Conservation (phyloP, 352 stramenopile genomes). For the Globisporangium splendens region DNA sequence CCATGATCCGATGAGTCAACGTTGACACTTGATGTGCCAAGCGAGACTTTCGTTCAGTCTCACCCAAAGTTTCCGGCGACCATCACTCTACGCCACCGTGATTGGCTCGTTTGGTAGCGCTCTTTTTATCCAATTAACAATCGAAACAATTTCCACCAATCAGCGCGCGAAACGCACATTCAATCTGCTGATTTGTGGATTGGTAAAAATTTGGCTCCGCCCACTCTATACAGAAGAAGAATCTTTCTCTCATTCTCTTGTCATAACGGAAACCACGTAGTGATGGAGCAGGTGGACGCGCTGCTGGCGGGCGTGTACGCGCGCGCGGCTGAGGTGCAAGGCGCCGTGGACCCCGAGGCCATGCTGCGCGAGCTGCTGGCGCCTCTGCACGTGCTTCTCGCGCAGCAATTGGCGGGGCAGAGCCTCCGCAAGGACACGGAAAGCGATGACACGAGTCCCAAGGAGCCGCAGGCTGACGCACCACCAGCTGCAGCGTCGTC, state of each 20-base stretch:
- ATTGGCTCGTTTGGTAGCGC: too few relatives aligned
- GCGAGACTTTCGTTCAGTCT: too few relatives aligned
- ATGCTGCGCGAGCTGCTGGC: slow-evolving; percentile 43
- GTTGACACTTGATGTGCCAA: too few relatives aligned
- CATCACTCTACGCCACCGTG: too few relatives aligned
- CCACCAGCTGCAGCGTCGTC: too few relatives aligned
- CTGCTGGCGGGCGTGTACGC: slow-evolving; percentile 48
- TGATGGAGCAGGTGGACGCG: slow-evolving; percentile 58
- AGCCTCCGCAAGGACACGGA: not conserved
- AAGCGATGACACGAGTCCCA: not conserved
- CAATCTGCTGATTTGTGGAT: too few relatives aligned
- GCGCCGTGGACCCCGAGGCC: slow-evolving; percentile 30
- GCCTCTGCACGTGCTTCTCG: slow-evolving; percentile 43
- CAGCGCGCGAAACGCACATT: too few relatives aligned
- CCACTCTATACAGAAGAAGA: not conserved
- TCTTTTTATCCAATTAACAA: too few relatives aligned
- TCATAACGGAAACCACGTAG: not conserved
- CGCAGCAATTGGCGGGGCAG: slow-evolving; percentile 20
- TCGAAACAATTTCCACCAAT: too few relatives aligned
- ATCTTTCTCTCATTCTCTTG: not conserved
- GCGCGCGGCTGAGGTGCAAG: slow-evolving; percentile 35
- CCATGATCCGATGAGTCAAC: too few relatives aligned
- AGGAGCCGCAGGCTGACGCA: not conserved
- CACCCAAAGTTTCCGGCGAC: too few relatives aligned
- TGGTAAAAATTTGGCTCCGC: too few relatives aligned